phyloP scores from a whole-genome alignment of 108 stramenopile genomes.

The Nitzschia palea region DNA sequence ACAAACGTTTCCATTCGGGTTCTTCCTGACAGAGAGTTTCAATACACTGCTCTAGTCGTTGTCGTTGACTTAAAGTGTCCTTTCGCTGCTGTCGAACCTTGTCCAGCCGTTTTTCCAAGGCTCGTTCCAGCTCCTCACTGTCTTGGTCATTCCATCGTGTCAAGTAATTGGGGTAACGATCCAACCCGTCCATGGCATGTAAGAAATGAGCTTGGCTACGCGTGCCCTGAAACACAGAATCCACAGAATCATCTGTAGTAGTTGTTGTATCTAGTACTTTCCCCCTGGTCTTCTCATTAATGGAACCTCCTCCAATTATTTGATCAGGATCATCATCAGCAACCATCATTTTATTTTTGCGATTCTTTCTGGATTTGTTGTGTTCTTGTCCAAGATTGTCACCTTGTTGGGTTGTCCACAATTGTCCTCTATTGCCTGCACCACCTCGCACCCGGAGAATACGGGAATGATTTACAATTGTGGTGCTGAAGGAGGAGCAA shows the following conservation, averaged over 20 bases:
- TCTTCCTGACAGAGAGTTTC: slow-evolving; percentile 14
- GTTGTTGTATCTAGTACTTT: slow-evolving; percentile 1
- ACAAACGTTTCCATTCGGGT: slow-evolving; percentile 21
- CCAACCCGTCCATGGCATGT: slow-evolving; percentile 79
- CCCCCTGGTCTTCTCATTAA: slow-evolving; percentile 75
- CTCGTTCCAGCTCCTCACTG: slow-evolving; percentile 49
- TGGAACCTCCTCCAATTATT: slow-evolving; percentile 61
- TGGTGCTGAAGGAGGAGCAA: too few relatives aligned
- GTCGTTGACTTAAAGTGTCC: slow-evolving; percentile 1
- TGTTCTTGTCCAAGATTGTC: too few relatives aligned
- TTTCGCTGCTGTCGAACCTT: slow-evolving; percentile 52
- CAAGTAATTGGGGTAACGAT: slow-evolving; percentile 84
- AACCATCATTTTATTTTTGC: not conserved
- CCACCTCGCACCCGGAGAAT: not conserved
- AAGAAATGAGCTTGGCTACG: slow-evolving; percentile 56
- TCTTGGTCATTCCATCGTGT: slow-evolving; percentile 50
- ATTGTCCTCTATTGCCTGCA: not conserved
- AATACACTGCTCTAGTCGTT: slow-evolving; percentile 8
- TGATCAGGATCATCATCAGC: slow-evolving; percentile 1
- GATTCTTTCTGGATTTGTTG: not conserved
- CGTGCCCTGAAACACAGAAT: slow-evolving; percentile 38
- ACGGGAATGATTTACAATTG: not conserved
- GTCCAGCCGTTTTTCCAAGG: slow-evolving; percentile 49
- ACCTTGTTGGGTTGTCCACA: not conserved
- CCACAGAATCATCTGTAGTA: not conserved